Percentiles rank a stretch among this genome's conserved stretches.
These are phyloP conservation scores for Trametes cinnabarina DNA, from an alignment of 768 basidiomycete genomes.

Conservation along the genomic window DNA sequence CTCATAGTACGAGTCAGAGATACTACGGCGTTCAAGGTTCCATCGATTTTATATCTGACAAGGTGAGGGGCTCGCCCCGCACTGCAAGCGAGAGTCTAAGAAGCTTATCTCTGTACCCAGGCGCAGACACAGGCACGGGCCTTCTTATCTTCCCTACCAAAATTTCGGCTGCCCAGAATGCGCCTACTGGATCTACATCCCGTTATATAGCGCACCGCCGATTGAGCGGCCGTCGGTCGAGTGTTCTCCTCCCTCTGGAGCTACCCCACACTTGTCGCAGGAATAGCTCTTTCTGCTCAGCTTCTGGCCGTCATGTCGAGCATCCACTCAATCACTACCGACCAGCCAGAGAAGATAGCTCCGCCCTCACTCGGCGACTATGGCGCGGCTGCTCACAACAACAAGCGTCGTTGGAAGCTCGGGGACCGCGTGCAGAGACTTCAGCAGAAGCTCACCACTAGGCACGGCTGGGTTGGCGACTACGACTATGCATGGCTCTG, in stretches of 20 bases:
- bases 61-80: too few relatives aligned
- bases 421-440: conserved; percentile 18
- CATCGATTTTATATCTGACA: too few relatives aligned
- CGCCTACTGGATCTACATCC: neutral
- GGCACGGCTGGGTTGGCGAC: conserved; percentile 78
- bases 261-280: neutral
- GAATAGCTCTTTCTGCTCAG: neutral
- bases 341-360: conserved; percentile 29
- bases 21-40: too few relatives aligned
- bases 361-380: conserved; percentile 14
- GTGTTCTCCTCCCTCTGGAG: neutral
- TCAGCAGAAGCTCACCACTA: conserved; percentile 43
- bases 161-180: conserved; percentile 6
- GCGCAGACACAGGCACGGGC: neutral
- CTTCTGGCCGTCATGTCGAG: conserved; percentile 21
- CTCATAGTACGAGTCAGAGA: too few relatives aligned
- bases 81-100: neutral
- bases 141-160: conserved; percentile 10
- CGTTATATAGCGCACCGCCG: conserved; percentile 3
- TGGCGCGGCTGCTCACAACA: neutral
- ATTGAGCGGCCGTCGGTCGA: neutral
- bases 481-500: conserved; percentile 78
- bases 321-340: conserved; percentile 28
- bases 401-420: neutral
- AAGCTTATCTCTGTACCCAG: neutral